A percentile compares a stretch with the other conserved stretches of the same genome.
These are phyloP conservation scores for Ophiostoma perfectum DNA, from an alignment of 2,329 filamentous ascomycete species.

Conservation along the genomic window DNA sequence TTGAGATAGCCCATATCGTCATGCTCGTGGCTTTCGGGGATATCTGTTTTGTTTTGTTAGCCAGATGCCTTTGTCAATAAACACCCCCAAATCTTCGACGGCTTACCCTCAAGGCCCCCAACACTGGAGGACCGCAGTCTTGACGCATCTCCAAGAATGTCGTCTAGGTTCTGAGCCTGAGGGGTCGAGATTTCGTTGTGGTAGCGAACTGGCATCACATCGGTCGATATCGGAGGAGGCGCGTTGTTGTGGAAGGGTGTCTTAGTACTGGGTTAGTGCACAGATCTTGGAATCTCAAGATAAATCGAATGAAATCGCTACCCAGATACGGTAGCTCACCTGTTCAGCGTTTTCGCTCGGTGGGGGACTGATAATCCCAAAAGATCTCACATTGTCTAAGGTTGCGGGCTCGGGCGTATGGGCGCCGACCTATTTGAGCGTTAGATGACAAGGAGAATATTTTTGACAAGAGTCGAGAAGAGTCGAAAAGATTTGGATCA, in stretches of 20 bases:
- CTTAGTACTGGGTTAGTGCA: conserved; percentile 1
- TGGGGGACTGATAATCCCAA: conserved; percentile 36
- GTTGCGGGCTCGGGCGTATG: conserved; percentile 17
- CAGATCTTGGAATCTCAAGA: not conserved
- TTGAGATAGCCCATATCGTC: conserved; percentile 34
- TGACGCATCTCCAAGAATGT: conserved; percentile 55
- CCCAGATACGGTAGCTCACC: conserved; percentile 30
- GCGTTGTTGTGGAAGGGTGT: not conserved
- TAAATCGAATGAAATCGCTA: not conserved
- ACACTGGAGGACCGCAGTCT: conserved; percentile 60
- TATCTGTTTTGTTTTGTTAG: conserved; percentile 38
- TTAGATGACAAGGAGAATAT: not conserved
- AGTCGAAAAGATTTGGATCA: not conserved
- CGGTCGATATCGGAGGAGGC: conserved; percentile 69
- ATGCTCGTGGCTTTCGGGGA: conserved; percentile 41
- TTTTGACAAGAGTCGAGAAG: not conserved
- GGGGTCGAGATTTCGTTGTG: conserved; percentile 69
- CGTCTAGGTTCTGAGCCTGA: conserved; percentile 73
- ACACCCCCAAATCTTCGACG: not conserved
- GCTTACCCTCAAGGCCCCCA: conserved; percentile 72
- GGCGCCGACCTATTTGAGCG: conserved; percentile 10
- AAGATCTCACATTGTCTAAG: conserved; percentile 26
- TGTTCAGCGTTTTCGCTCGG: conserved; percentile 35
- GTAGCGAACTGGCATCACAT: conserved; percentile 61
- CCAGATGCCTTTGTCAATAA: not conserved